phyloP scores from a whole-genome alignment of 495 filamentous ascomycete species.

The Penicillium verhagenii region DNA sequence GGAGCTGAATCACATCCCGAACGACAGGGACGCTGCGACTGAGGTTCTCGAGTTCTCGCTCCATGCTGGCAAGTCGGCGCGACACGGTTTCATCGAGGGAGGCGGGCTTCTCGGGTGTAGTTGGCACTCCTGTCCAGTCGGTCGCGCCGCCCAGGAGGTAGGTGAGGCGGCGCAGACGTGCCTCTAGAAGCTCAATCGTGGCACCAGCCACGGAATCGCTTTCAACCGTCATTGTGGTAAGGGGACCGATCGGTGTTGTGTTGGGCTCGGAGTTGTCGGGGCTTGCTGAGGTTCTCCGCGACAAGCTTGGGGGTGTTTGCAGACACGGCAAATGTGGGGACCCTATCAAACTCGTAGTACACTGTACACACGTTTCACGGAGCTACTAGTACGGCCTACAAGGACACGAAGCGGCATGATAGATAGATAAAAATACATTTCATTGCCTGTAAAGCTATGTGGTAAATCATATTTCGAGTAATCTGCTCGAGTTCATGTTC shows the following conservation, averaged over 20 bases:
- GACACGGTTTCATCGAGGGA: constrained; percentile 45
- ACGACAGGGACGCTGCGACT: constrained; percentile 47
- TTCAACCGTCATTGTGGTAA: constrained; percentile 35
- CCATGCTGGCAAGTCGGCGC: constrained; percentile 61
- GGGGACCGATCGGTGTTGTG: not conserved
- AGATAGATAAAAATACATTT: not conserved
- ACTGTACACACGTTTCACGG: too few relatives aligned
- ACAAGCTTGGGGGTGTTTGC: constrained; percentile 17
- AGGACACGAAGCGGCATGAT: not conserved
- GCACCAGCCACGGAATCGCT: constrained; percentile 39
- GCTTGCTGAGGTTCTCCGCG: not conserved
- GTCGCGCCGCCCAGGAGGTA: constrained; percentile 68
- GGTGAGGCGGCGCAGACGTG: constrained; percentile 70
- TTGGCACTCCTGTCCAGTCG: constrained; percentile 42
- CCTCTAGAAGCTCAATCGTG: constrained; percentile 75
- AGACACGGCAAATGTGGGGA: constrained; percentile 31
- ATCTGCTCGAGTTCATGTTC: constrained; percentile 11
- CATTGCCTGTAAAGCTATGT: not conserved
- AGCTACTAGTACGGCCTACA: too few relatives aligned
- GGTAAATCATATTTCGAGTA: not conserved
- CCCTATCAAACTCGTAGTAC: too few relatives aligned
- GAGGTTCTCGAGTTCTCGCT: constrained; percentile 54
- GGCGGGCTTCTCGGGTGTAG: constrained; percentile 35
- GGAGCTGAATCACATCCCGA: constrained; percentile 50
- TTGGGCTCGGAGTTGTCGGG: not conserved